phyloP scores from a whole-genome alignment of 139 green algal species.

The Picochlorum costavermella region DNA sequence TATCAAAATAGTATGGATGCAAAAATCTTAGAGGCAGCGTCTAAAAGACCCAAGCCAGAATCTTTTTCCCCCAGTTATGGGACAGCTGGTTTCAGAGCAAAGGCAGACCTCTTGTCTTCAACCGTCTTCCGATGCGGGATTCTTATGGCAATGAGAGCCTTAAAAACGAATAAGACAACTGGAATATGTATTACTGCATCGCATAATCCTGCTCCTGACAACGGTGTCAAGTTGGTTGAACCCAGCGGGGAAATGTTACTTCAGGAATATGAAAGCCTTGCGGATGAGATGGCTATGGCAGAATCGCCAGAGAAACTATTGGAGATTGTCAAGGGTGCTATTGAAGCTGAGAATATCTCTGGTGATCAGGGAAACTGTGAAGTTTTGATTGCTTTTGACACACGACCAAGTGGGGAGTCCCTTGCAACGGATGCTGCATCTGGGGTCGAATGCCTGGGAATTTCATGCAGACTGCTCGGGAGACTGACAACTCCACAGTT shows the following conservation, averaged over 20 bases:
- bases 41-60: slow-evolving; percentile 23
- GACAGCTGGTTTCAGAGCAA: slow-evolving; percentile 83
- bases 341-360: slow-evolving; percentile 13
- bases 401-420: slow-evolving; percentile 45
- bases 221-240: slow-evolving; percentile 95
- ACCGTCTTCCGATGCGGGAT: slow-evolving; percentile 83
- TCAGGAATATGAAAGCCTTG: slow-evolving; percentile 44
- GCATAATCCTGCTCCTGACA: slow-evolving; percentile 90
- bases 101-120: slow-evolving; percentile 55
- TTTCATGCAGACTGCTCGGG: slow-evolving; percentile 37
- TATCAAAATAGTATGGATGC: neutral
- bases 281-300: slow-evolving; percentile 64
- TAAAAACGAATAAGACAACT: slow-evolving; percentile 29
- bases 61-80: slow-evolving; percentile 65
- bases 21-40: slow-evolving; percentile 1
- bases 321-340: slow-evolving; percentile 14
- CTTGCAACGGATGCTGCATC: slow-evolving; percentile 53
- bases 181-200: slow-evolving; percentile 95
- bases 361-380: neutral
- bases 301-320: slow-evolving; percentile 28
- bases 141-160: slow-evolving; percentile 61
- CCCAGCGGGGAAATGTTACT: slow-evolving; percentile 68
- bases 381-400: slow-evolving; percentile 74
- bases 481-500: slow-evolving; percentile 91
- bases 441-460: slow-evolving; percentile 48